phyloP scores from a whole-genome alignment of 169 alveolate genomes.

The Plasmodium gaboni region DNA sequence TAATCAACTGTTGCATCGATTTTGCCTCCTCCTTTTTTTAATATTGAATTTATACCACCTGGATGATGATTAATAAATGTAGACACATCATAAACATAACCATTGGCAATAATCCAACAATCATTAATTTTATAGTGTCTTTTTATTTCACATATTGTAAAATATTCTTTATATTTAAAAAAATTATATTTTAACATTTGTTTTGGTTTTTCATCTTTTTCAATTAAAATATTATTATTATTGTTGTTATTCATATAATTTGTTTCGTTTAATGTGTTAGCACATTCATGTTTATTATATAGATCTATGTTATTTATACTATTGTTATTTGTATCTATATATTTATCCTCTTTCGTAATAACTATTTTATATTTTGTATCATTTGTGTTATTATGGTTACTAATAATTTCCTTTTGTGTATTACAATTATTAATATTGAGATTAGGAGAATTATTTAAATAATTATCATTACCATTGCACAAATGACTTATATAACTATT shows the following conservation, averaged over 20 bases:
- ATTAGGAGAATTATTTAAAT: no score
- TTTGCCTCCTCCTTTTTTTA: conserved; percentile 32
- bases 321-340: background rate
- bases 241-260: conserved; percentile 6
- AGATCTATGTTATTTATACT: background rate
- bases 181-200: background rate
- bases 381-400: background rate
- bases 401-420: background rate
- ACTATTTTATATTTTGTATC: no score
- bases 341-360: no score
- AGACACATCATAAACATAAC: conserved; percentile 85
- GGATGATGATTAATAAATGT: conserved; percentile 82
- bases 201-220: conserved; percentile 1
- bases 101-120: conserved; percentile 86
- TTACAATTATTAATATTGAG: no score
- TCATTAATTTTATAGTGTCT: conserved; percentile 78
- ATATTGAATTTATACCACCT: conserved; percentile 82
- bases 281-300: background rate
- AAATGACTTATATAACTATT: no score
- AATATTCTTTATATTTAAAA: conserved; percentile 30
- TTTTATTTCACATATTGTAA: conserved; percentile 54
- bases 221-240: background rate
- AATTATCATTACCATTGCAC: no score
- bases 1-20: conserved; percentile 48
- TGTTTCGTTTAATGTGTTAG: background rate